phyloP scores from a whole-genome alignment of 441 rosid genomes.

The Syzygium malaccense region DNA sequence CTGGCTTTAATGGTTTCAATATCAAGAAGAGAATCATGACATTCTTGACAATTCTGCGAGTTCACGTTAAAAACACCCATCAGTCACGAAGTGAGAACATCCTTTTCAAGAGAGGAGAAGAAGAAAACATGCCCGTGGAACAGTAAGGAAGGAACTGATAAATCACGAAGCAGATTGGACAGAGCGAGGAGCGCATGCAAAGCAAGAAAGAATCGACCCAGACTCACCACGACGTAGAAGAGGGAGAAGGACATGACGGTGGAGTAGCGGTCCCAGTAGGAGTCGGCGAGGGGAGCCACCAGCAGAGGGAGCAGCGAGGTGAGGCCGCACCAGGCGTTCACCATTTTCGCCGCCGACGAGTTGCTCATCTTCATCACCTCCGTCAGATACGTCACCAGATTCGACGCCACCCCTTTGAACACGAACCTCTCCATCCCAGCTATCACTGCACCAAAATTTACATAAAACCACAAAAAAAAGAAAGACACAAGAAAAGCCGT shows the following conservation, averaged over 20 bases:
- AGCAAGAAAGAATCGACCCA: not conserved
- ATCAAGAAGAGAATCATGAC: not conserved
- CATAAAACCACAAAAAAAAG: not conserved
- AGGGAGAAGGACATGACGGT: constrained; percentile 65
- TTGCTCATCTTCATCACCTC: constrained; percentile 77
- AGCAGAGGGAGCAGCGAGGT: constrained; percentile 79
- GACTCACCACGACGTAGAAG: constrained; percentile 62
- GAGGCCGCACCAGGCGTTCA: constrained; percentile 86
- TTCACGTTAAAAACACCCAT: not conserved
- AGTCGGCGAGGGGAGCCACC: constrained; percentile 75
- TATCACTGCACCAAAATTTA: constrained; percentile 26
- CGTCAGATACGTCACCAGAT: constrained; percentile 85
- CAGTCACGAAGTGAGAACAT: not conserved
- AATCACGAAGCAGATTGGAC: not conserved
- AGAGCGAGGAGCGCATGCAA: not conserved
- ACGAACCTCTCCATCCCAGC: constrained; percentile 94
- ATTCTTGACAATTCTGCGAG: not conserved
- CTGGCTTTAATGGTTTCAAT: not conserved
- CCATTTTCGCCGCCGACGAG: constrained; percentile 85
- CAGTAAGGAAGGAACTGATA: not conserved
- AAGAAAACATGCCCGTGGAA: not conserved
- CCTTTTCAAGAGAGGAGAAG: not conserved
- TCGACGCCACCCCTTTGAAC: constrained; percentile 92
- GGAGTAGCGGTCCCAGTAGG: constrained; percentile 69
- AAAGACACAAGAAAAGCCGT: not conserved